Conservation (phyloP, 1,284 basidiomycete species). For the Ustilago lituana region DNA sequence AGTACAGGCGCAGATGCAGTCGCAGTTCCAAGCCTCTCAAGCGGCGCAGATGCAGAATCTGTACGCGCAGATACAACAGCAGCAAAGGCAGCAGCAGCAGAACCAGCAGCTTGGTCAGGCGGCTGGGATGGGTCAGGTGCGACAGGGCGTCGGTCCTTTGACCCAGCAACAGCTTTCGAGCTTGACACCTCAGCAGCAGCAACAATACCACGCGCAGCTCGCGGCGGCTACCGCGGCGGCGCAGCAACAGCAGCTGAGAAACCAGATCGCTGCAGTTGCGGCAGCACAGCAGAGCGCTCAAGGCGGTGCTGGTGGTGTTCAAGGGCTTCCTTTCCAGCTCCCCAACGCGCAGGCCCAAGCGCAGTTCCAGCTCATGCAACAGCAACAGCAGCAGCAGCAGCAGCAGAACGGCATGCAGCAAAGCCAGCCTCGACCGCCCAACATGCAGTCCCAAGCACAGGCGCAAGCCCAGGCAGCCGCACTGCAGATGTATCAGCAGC, state of each 20-base stretch:
- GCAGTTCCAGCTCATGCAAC: conserved; percentile 34
- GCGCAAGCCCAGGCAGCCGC: conserved; percentile 29
- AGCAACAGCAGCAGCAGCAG: conserved; percentile 9
- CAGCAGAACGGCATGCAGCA: conserved; percentile 20
- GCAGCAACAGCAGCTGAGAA: conserved; percentile 43
- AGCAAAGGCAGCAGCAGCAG: conserved; percentile 39
- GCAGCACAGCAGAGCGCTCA: conserved; percentile 22
- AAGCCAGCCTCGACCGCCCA: conserved; percentile 14
- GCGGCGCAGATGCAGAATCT: conserved; percentile 48
- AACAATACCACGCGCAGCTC: conserved; percentile 45
- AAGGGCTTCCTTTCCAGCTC: conserved; percentile 17
- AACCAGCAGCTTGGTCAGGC: conserved; percentile 19
- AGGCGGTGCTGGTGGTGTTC: conserved; percentile 2
- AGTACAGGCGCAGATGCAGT: conserved; percentile 30
- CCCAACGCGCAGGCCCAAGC: conserved; percentile 36
- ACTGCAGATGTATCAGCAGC: conserved; percentile 38
- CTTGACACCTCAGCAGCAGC: conserved; percentile 38
- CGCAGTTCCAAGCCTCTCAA: conserved; percentile 32
- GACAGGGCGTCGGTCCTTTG: conserved; percentile 28
- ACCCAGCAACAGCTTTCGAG: conserved; percentile 36
- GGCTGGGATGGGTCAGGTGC: conserved; percentile 25
- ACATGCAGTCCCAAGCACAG: conserved; percentile 34
- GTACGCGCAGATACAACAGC: conserved; percentile 48
- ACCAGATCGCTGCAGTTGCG: conserved; percentile 45
- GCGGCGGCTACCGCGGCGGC: conserved; percentile 42